These are phyloP conservation scores for Clavispora asparagi DNA, from an alignment of 805 yeast species.

Conservation along the genomic window DNA sequence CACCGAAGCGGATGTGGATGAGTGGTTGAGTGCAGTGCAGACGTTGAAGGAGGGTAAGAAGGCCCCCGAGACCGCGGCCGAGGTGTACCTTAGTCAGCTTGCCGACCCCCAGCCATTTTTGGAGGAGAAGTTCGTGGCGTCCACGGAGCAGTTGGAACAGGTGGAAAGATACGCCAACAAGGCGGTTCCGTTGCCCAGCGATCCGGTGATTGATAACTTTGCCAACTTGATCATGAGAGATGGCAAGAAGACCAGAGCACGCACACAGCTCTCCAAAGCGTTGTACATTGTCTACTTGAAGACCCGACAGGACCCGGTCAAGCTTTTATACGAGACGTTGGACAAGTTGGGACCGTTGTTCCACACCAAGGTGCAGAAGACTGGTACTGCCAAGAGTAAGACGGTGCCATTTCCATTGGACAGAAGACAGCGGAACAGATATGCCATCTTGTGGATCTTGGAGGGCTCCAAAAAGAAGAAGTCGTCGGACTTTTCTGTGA, in stretches of 20 bases:
- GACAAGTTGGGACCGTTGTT: conserved; percentile 84
- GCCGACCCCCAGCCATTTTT: conserved; percentile 33
- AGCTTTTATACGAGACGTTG: conserved; percentile 63
- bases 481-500: conserved; percentile 75
- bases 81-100: conserved; percentile 35
- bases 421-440: conserved; percentile 76
- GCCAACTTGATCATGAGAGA: conserved; percentile 87
- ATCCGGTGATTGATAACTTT: conserved; percentile 71
- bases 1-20: conserved; percentile 37
- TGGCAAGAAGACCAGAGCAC: conserved; percentile 82
- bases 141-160: conserved; percentile 60
- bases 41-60: conserved; percentile 31
- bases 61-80: conserved; percentile 29
- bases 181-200: conserved; percentile 57
- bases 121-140: conserved; percentile 46
- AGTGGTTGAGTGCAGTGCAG: conserved; percentile 43
- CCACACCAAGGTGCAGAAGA: conserved; percentile 67
- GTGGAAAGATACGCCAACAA: conserved; percentile 42
- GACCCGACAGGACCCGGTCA: conserved; percentile 74
- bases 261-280: conserved; percentile 67
- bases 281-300: conserved; percentile 72
- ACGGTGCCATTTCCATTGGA: conserved; percentile 80
- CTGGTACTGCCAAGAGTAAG: conserved; percentile 80
- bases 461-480: conserved; percentile 79
- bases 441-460: conserved; percentile 86